Percentiles rank a stretch among this genome's conserved stretches.
Evolutionary conservation across 805 yeast genomes (phyloP).

Genomic region (Wickerhamomyces mucosus): DNA sequence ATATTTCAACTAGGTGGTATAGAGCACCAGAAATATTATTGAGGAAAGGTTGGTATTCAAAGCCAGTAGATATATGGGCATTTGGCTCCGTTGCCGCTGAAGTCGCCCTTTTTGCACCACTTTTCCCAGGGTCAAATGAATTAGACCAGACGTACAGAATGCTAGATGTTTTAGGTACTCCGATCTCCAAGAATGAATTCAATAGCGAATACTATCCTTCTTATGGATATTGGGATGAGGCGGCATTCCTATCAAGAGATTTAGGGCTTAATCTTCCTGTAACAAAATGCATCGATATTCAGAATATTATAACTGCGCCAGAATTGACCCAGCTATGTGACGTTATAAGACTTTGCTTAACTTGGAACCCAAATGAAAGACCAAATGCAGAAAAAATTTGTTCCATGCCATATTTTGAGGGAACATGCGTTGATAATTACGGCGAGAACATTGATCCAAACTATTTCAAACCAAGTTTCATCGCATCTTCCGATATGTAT

Average conservation of each 20-base stretch:
- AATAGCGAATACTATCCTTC: slow-evolving; percentile 29
- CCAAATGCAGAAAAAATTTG: slow-evolving; percentile 41
- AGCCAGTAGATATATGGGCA: slow-evolving; percentile 79
- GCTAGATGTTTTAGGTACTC: slow-evolving; percentile 65
- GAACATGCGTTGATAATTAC: slow-evolving; percentile 26
- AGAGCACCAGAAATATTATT: slow-evolving; percentile 74
- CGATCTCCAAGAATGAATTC: slow-evolving; percentile 28
- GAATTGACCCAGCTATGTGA: slow-evolving; percentile 28
- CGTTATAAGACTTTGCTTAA: slow-evolving; percentile 41
- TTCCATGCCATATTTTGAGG: slow-evolving; percentile 43
- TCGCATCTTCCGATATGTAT: neutral
- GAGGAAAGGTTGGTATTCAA: slow-evolving; percentile 51
- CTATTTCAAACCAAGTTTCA: neutral
- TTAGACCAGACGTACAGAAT: slow-evolving; percentile 70
- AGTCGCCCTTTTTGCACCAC: slow-evolving; percentile 60
- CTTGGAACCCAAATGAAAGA: slow-evolving; percentile 75
- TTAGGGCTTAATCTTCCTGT: slow-evolving; percentile 51
- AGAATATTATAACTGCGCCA: slow-evolving; percentile 35
- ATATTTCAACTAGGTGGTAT: slow-evolving; percentile 82
- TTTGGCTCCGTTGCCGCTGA: slow-evolving; percentile 75
- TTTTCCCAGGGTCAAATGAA: slow-evolving; percentile 78
- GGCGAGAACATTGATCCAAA: neutral
- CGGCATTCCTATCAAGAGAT: slow-evolving; percentile 37
- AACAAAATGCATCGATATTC: slow-evolving; percentile 39
- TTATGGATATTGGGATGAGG: slow-evolving; percentile 74